These are phyloP conservation scores for Neurospora sp. DNA, from an alignment of 495 filamentous ascomycete genomes.

Conservation along the genomic window DNA sequence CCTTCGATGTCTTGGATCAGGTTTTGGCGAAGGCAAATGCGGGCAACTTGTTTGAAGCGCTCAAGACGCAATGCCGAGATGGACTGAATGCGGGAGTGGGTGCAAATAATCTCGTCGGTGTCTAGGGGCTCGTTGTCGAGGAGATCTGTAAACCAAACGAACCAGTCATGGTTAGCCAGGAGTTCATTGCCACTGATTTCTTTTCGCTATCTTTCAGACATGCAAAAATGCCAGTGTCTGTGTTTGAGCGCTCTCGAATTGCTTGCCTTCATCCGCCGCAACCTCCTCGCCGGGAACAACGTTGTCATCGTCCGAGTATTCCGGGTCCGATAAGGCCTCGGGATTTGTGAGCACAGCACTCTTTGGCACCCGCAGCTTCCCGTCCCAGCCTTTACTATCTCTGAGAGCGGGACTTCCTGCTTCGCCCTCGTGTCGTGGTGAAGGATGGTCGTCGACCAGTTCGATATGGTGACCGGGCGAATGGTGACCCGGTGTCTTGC, in stretches of 20 bases:
- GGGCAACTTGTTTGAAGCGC: constrained; percentile 66
- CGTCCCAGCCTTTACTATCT: constrained; percentile 83
- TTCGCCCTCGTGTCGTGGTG: constrained; percentile 31
- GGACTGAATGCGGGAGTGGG: constrained; percentile 73
- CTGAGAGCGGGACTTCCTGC: constrained; percentile 29
- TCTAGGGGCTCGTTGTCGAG: constrained; percentile 42
- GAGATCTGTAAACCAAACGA: constrained; percentile 29
- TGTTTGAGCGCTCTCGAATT: neutral
- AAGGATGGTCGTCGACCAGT: constrained; percentile 28
- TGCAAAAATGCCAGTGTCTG: neutral
- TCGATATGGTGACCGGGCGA: constrained; percentile 25
- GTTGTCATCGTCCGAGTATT: constrained; percentile 73
- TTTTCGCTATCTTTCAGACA: neutral
- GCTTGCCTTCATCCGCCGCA: constrained; percentile 68
- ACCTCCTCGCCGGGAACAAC: constrained; percentile 67
- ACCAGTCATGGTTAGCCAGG: neutral
- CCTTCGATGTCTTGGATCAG: constrained; percentile 68
- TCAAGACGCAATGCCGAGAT: constrained; percentile 70
- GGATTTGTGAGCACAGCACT: constrained; percentile 56
- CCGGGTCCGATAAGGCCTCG: constrained; percentile 69
- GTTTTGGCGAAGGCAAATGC: constrained; percentile 92
- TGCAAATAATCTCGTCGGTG: constrained; percentile 76
- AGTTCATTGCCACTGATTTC: neutral
- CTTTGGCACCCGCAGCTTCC: constrained; percentile 70
- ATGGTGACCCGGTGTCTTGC: constrained; percentile 19